Conservation (phyloP, 73 alveolate genomes). For the Urostyla sp. region DNA sequence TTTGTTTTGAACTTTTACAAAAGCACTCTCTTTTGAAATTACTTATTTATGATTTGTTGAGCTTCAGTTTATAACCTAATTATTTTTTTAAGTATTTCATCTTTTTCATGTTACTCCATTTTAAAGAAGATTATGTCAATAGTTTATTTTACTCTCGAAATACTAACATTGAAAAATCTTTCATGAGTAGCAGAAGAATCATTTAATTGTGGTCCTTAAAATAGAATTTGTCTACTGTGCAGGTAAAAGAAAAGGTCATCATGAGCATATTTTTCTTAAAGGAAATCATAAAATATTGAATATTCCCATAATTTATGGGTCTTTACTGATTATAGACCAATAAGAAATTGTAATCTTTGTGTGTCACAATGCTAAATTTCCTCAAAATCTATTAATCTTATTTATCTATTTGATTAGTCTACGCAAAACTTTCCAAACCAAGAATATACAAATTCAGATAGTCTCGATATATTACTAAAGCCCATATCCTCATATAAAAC, state of each 20-base stretch:
- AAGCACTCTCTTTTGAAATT: constrained; percentile 28
- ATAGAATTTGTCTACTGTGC: constrained; percentile 55
- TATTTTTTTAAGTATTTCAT: constrained; percentile 11
- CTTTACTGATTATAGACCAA: constrained; percentile 40
- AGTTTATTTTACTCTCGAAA: constrained; percentile 4
- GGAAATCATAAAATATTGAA: constrained; percentile 12
- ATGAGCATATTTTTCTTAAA: constrained; percentile 31
- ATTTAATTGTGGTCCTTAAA: constrained; percentile 46
- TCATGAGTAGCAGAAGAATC: constrained; percentile 64
- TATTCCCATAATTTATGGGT: constrained; percentile 55
- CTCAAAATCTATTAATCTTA: constrained; percentile 62
- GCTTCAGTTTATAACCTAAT: neutral
- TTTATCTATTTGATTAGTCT: constrained; percentile 65
- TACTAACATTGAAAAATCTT: constrained; percentile 26
- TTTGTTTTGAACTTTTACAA: constrained; percentile 19
- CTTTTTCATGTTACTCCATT: constrained; percentile 43
- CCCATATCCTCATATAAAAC: constrained; percentile 50
- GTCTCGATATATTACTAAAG: constrained; percentile 54
- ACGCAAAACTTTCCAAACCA: constrained; percentile 82
- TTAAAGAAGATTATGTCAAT: constrained; percentile 46
- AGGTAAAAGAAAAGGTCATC: constrained; percentile 54
- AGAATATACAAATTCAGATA: constrained; percentile 83
- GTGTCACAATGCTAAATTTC: constrained; percentile 52
- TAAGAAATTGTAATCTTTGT: constrained; percentile 35
- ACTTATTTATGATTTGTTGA: neutral